These are phyloP conservation scores for Calocybe indica DNA, from an alignment of 768 basidiomycete species.

Conservation along the genomic window DNA sequence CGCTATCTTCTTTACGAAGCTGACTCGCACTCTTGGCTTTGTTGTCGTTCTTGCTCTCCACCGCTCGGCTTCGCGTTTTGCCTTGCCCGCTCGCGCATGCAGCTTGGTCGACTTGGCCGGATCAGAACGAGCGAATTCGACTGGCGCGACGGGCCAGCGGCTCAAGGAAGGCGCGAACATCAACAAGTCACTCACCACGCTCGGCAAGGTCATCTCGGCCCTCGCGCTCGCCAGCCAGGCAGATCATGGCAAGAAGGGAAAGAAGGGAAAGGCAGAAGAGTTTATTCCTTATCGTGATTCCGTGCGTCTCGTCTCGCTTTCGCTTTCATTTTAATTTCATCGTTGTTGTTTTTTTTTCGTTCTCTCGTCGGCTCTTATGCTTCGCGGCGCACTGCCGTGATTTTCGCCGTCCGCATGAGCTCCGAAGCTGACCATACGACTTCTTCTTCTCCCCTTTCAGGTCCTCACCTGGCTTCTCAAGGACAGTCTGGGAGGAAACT, in stretches of 20 bases:
- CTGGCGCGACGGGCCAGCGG: slow-evolving; percentile 93
- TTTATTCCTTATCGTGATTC: slow-evolving; percentile 98
- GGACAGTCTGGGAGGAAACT: slow-evolving; percentile 95
- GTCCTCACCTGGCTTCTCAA: slow-evolving; percentile 98
- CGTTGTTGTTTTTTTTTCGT: not conserved
- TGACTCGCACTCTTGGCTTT: slow-evolving; percentile 8
- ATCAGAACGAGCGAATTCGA: slow-evolving; percentile 95
- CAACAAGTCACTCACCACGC: slow-evolving; percentile 96
- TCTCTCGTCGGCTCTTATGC: too few species aligned
- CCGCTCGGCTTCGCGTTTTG: too few species aligned
- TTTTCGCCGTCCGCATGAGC: not conserved
- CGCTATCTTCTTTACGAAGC: not conserved
- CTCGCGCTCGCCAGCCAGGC: slow-evolving; percentile 68
- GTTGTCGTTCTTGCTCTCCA: not conserved
- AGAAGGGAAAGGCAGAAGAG: slow-evolving; percentile 86
- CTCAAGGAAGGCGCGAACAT: slow-evolving; percentile 98
- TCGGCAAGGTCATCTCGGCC: slow-evolving; percentile 95
- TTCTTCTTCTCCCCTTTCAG: slow-evolving; percentile 29
- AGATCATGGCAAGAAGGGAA: slow-evolving; percentile 71
- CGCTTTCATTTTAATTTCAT: slow-evolving; percentile 6
- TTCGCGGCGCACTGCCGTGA: too few species aligned
- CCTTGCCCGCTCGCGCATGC: not conserved
- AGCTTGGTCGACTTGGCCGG: slow-evolving; percentile 96
- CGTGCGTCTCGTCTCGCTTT: slow-evolving; percentile 36
- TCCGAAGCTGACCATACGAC: not conserved